Evolutionary conservation across 805 yeast genomes (phyloP).

Genomic region (Starmerella davenportii): DNA sequence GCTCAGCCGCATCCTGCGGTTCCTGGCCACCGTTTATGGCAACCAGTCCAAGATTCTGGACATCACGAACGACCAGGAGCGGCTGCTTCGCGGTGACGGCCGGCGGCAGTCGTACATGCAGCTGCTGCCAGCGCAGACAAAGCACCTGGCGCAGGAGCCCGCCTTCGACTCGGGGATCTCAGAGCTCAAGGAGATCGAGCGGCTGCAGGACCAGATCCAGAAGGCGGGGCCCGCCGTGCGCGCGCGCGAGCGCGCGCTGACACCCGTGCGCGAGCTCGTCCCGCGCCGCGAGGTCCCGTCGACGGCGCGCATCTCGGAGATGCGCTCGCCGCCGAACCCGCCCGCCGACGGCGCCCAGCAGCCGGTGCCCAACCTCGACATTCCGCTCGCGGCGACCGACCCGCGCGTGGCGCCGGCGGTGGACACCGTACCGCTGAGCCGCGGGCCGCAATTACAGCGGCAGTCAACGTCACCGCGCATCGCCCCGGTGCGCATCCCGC

Average conservation of each 20-base stretch:
- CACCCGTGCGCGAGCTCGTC: conserved; percentile 1
- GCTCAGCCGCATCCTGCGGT: conserved; percentile 68
- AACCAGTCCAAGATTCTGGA: conserved; percentile 34
- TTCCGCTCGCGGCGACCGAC: too few relatives aligned
- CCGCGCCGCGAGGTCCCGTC: neutral
- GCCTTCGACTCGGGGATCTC: conserved; percentile 6
- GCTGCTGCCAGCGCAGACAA: conserved; percentile 15
- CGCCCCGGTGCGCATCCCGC: too few relatives aligned
- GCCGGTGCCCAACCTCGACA: too few relatives aligned
- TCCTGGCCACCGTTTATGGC: conserved; percentile 69
- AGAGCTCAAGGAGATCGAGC: conserved; percentile 17
- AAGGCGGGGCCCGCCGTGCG: conserved; percentile 4
- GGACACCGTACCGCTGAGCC: too few relatives aligned
- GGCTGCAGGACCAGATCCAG: conserved; percentile 16
- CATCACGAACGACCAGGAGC: conserved; percentile 12
- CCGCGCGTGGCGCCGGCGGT: too few relatives aligned
- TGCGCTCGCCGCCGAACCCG: neutral
- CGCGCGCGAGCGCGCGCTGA: neutral
- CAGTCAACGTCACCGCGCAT: too few relatives aligned
- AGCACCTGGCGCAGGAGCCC: conserved; percentile 5
- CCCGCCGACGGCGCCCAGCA: too few relatives aligned
- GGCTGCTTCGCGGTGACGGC: neutral
- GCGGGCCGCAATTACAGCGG: too few relatives aligned
- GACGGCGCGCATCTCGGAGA: neutral
- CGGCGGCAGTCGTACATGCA: conserved; percentile 4